Evolutionary conservation across 768 basidiomycete species (phyloP).

Genomic region (Rhizopogon rudus): DNA sequence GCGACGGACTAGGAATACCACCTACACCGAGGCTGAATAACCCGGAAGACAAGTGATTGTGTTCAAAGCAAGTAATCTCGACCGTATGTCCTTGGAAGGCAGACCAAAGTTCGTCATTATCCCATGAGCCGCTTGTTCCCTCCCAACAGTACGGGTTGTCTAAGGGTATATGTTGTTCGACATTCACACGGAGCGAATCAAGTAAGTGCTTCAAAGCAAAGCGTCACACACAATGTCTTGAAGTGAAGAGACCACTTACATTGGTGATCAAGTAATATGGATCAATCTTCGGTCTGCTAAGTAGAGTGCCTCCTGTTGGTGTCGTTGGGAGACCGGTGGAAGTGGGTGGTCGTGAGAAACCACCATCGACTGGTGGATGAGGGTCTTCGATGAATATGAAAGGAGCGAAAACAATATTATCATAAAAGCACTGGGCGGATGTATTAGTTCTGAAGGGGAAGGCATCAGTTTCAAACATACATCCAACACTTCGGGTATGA

Average conservation of each 20-base stretch:
- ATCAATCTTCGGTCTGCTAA: slow-evolving; percentile 72
- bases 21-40: slow-evolving; percentile 38
- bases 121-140: slow-evolving; percentile 62
- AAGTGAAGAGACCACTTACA: slow-evolving; percentile 35
- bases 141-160: slow-evolving; percentile 64
- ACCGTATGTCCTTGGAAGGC: slow-evolving; percentile 59
- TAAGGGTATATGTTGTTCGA: slow-evolving; percentile 51
- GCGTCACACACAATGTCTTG: slow-evolving; percentile 6
- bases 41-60: slow-evolving; percentile 32
- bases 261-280: slow-evolving; percentile 88
- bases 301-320: slow-evolving; percentile 31
- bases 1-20: slow-evolving; percentile 27
- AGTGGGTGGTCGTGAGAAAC: slow-evolving; percentile 35
- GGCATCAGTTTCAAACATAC: slow-evolving; percentile 38
- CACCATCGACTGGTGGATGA: slow-evolving; percentile 41
- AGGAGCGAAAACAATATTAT: slow-evolving; percentile 93
- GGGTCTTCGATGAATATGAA: slow-evolving; percentile 96
- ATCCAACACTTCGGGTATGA: slow-evolving; percentile 79
- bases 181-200: slow-evolving; percentile 62
- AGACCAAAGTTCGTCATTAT: slow-evolving; percentile 58
- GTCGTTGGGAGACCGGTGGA: slow-evolving; percentile 24
- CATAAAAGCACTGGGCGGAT: slow-evolving; percentile 75
- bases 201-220: slow-evolving; percentile 49
- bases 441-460: not conserved
- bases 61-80: slow-evolving; percentile 45